These are phyloP conservation scores for Eucalyptus sp. DNA, from an alignment of 345 rosid genomes.

Conservation along the genomic window DNA sequence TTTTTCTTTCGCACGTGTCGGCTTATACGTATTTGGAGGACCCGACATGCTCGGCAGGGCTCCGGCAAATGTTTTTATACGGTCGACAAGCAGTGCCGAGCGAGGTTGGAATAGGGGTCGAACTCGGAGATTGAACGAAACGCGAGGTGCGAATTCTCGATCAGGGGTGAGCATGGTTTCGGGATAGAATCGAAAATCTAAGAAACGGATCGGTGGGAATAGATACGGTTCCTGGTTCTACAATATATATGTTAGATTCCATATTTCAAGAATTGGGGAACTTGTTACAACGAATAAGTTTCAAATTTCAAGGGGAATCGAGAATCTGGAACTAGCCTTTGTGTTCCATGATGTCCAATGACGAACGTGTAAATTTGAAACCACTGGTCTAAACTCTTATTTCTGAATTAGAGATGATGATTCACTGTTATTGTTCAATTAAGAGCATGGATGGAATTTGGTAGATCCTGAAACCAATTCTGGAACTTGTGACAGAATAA, in stretches of 20 bases:
- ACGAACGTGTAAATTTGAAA: rapidly evolving
- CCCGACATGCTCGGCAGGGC: neutral
- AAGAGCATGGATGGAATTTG: too few relatives aligned
- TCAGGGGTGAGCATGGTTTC: rapidly evolving
- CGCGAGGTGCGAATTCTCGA: neutral
- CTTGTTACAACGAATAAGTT: rapidly evolving
- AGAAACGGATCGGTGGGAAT: rapidly evolving
- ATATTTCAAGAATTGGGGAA: too few relatives aligned
- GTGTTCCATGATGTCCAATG: rapidly evolving
- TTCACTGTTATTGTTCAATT: rapidly evolving
- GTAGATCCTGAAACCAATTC: rapidly evolving
- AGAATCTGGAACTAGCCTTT: rapidly evolving
- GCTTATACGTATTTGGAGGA: neutral
- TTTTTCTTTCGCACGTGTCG: neutral
- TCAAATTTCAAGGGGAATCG: rapidly evolving
- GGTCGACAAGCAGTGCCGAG: neutral
- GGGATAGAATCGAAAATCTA: rapidly evolving
- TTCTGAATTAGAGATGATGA: too few relatives aligned
- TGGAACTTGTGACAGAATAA: rapidly evolving
- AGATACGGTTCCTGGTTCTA: rapidly evolving
- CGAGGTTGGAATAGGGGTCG: neutral
- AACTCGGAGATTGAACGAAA: neutral
- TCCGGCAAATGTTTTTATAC: neutral
- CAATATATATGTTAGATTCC: rapidly evolving
- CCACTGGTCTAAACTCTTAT: rapidly evolving